Evolutionary conservation across 345 rosid genomes (phyloP), one percentile per base, ranked within the genome.

Genomic region (Brassica incana): DNA sequence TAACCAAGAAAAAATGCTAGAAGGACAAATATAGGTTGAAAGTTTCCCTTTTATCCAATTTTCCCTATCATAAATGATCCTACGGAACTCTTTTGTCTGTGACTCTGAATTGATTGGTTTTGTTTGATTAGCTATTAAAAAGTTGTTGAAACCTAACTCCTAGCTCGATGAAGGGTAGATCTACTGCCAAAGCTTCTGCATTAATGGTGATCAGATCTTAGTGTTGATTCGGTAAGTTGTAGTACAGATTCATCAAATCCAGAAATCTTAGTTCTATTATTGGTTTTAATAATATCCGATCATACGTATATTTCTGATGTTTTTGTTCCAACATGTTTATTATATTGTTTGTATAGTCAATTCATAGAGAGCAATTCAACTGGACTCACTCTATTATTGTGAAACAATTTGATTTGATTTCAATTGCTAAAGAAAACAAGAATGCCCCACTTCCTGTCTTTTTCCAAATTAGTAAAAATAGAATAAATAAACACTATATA

Each of bases 361-460:
- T 67, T 74, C 78, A 68, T 30, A 74, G 58, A 45, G 64, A 52
- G 78, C 78, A 78, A 71, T 81, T 81, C 72, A 72, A 60, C 32
- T 68, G 77, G 85, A 81, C 80, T 85, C 74, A 78, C 84, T 85
- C 88, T 72, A 81, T 90, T 90, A 90, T 90, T 85, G 94, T 66
- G 73, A 83, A 68, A 88, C 85, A 81, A 81, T 72, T 69, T 83
- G 69, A 75, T 78, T 77, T 78, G 68, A 56, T 50, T 36, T 74
- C 65, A 63, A 67, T 77, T 81, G 69, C 83, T 82, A 71, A 75
- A 61, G 78, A 85, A 80, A 76, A 81, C 84, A 83, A 77, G 84
- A 84, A 59, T 85, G 91, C 68, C 89, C 91, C 89, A 85, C 88
- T 65, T 75, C 81, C 80, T 88, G 80, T 89, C 87, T 82, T 86